A percentile compares a stretch with the other conserved stretches of the same genome.
Conservation (phyloP, 2,329 filamentous ascomycete species). For the Colletotrichum eremochloae region DNA sequence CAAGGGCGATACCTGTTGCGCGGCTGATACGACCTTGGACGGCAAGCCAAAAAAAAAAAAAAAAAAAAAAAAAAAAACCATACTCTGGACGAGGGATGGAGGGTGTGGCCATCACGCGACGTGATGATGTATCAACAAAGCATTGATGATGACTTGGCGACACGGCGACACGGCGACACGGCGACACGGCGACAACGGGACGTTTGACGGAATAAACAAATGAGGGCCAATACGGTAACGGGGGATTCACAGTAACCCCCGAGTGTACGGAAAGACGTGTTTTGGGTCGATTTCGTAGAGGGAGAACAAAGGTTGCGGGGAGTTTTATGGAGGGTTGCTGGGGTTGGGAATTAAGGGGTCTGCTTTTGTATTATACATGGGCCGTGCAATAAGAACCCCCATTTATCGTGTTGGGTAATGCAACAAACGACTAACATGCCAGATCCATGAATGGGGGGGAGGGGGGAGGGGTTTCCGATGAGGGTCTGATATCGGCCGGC, state of each 20-base stretch:
- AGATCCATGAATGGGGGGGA: too few relatives aligned
- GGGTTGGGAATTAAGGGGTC: neutral
- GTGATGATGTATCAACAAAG: neutral
- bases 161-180: too few relatives aligned
- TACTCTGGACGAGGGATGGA: neutral
- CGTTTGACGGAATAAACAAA: neutral
- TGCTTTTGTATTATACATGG: conserved; percentile 9
- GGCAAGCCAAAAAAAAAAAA: neutral
- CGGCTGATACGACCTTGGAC: neutral
- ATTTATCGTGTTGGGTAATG: neutral
- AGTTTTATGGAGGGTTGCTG: neutral
- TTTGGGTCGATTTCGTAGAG: neutral
- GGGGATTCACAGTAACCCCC: neutral
- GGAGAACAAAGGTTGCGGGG: neutral
- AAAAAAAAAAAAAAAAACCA: too few relatives aligned
- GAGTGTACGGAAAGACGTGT: neutral
- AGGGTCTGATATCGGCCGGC: conserved; percentile 1
- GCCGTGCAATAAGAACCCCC: neutral
- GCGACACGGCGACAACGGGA: neutral
- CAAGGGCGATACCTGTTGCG: neutral
- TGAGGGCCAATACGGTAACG: neutral
- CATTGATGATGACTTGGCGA: neutral
- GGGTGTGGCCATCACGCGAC: neutral
- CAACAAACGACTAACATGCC: conserved; percentile 1
- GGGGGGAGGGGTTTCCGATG: too few relatives aligned